Conservation (phyloP, 169 alveolate species). For the Plasmodium gallinaceum region DNA sequence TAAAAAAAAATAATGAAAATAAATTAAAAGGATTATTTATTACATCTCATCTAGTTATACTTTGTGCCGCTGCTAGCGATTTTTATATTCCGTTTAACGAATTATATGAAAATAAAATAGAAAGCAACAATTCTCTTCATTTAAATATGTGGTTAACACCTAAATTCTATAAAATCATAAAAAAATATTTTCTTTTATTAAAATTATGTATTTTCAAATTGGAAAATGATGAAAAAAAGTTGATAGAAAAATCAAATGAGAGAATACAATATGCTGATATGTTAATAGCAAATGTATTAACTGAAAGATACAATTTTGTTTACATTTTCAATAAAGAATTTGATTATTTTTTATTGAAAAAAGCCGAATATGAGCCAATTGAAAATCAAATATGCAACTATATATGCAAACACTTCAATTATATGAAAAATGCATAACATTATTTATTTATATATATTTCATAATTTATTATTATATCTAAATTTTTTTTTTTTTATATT, state of each 20-base stretch:
- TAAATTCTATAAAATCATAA: slow-evolving; percentile 29
- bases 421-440: too few species aligned
- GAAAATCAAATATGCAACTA: slow-evolving; percentile 28
- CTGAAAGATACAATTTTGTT: slow-evolving; percentile 16
- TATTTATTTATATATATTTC: too few species aligned
- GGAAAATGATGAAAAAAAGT: slow-evolving; percentile 28
- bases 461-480: too few species aligned
- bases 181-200: slow-evolving; percentile 21
- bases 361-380: slow-evolving; percentile 2
- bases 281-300: slow-evolving; percentile 43
- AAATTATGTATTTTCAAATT: slow-evolving; percentile 40
- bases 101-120: slow-evolving; percentile 40
- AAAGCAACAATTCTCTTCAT: slow-evolving; percentile 14
- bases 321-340: slow-evolving; percentile 16
- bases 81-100: slow-evolving; percentile 85
- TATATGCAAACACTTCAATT: slow-evolving; percentile 14
- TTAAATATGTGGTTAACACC: slow-evolving; percentile 37
- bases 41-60: slow-evolving; percentile 66
- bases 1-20: neutral
- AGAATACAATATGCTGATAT: slow-evolving; percentile 31
- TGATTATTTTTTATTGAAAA: slow-evolving; percentile 11
- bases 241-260: slow-evolving; percentile 20
- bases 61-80: slow-evolving; percentile 93
- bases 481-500: too few species aligned
- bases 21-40: neutral